Conservation (phyloP, 2,329 filamentous ascomycete genomes). For the Aspergillus tamarii region DNA sequence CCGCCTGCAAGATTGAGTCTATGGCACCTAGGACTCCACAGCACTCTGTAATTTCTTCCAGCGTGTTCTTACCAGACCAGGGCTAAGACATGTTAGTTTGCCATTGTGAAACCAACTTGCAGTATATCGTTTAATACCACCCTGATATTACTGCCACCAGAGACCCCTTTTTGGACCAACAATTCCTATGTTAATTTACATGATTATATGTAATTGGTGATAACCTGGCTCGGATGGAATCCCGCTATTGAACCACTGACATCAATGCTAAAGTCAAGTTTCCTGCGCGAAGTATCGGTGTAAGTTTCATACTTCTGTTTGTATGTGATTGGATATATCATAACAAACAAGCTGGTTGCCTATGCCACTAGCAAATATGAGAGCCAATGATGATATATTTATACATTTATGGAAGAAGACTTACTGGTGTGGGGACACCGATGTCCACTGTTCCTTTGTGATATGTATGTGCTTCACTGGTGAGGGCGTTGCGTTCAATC, state of each 20-base stretch:
- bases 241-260: slow-evolving; percentile 72
- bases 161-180: not conserved
- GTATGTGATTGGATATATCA: slow-evolving; percentile 95
- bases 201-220: slow-evolving; percentile 62
- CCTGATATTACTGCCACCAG: not conserved
- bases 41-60: slow-evolving; percentile 75
- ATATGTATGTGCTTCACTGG: not conserved
- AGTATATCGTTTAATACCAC: not conserved
- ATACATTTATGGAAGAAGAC: not conserved
- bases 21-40: slow-evolving; percentile 79
- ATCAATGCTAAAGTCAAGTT: slow-evolving; percentile 79
- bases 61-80: slow-evolving; percentile 76
- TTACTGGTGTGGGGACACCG: not conserved
- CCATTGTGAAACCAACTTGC: slow-evolving; percentile 49
- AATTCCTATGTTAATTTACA: slow-evolving; percentile 38
- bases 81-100: slow-evolving; percentile 34
- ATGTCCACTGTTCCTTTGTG: not conserved
- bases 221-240: not conserved
- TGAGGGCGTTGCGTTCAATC: not conserved
- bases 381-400: not conserved
- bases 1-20: slow-evolving; percentile 75
- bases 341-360: slow-evolving; percentile 80
- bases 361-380: not conserved
- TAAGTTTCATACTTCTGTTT: slow-evolving; percentile 79
- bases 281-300: slow-evolving; percentile 63